Evolutionary conservation across 2,329 filamentous ascomycete genomes (phyloP), one percentile per base, ranked within the genome.

Genomic region (Diaporthe sp.): DNA sequence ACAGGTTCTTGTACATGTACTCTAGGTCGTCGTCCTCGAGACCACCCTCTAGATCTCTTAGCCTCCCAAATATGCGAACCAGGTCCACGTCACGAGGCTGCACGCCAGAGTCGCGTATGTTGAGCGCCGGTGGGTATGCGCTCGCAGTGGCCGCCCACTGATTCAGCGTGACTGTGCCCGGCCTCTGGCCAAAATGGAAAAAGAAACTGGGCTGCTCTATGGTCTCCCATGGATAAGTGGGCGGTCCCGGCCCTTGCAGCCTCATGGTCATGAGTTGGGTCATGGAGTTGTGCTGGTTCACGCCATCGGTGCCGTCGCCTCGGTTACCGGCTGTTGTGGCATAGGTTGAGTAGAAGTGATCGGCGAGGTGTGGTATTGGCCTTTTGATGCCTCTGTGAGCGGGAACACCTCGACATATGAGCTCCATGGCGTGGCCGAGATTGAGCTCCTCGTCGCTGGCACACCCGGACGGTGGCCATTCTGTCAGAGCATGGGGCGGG

Each of bases 171-270:
- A 93, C 89, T 1, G 93, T 95, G 8, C 93, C 93, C 0, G 92
- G 90, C 30, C 89, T 86, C 66, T 85, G 85, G 17, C 93, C 93
- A 81, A 91, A 93, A 77, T 88, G 89, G 80, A 93, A 94, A 0
- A 91, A 87, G 81, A 92, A 91, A 80, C 92, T 94, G 6, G 93
- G 93, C 79, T 94, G 92, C 79, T 95, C 93, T 35, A 95, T 85
- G 1, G 93, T 92, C 76, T 93, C 89, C 93, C 92, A 94, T 2
- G 92, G 92, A 74, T 85, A 81, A 3, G 81, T 79, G 58, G 88
- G 84, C 22, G 83, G 79, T 6, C 83, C 84, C 0, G 81, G 78
- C 4, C 86, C 85, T 73, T 86, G 83, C 19, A 88, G 83, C 35
- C 86, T 84, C 79, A 91, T 81, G 2, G 88, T 90, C 85, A 90